These are phyloP conservation scores for Rubroshorea leprosula DNA, from an alignment of 345 rosid genomes.

Conservation along the genomic window DNA sequence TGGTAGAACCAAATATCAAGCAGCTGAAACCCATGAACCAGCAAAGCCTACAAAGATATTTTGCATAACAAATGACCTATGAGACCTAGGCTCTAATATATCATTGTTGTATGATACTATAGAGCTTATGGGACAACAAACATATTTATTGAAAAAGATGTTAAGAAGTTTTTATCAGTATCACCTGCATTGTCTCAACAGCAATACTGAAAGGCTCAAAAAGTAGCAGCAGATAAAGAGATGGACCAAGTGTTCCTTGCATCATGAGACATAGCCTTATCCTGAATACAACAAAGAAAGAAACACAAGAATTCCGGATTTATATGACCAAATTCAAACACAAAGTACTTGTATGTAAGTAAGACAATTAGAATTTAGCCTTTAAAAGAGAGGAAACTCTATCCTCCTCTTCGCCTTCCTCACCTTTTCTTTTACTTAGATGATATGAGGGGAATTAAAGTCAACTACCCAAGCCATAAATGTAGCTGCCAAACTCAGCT, in stretches of 20 bases:
- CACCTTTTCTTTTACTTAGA: too few relatives aligned
- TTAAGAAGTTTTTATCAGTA: constrained; percentile 6
- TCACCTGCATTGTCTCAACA: constrained; percentile 70
- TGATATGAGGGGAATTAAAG: too few relatives aligned
- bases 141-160: neutral
- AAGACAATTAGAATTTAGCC: too few relatives aligned
- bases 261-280: constrained; percentile 40
- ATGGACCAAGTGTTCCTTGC: constrained; percentile 33
- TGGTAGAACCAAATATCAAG: constrained; percentile 75
- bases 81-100: neutral
- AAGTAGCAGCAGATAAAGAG: constrained; percentile 47
- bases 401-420: neutral
- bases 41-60: constrained; percentile 51
- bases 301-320: constrained; percentile 1
- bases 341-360: neutral
- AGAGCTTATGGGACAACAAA: neutral
- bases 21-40: constrained; percentile 90
- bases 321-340: too few relatives aligned
- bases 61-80: neutral
- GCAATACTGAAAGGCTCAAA: constrained; percentile 65
- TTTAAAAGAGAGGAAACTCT: too few relatives aligned
- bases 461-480: too few relatives aligned
- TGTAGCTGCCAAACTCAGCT: neutral
- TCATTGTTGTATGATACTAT: neutral
- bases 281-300: constrained; percentile 34